Conservation (phyloP, 805 yeast genomes). For the Wickerhamiella domercqiae region DNA sequence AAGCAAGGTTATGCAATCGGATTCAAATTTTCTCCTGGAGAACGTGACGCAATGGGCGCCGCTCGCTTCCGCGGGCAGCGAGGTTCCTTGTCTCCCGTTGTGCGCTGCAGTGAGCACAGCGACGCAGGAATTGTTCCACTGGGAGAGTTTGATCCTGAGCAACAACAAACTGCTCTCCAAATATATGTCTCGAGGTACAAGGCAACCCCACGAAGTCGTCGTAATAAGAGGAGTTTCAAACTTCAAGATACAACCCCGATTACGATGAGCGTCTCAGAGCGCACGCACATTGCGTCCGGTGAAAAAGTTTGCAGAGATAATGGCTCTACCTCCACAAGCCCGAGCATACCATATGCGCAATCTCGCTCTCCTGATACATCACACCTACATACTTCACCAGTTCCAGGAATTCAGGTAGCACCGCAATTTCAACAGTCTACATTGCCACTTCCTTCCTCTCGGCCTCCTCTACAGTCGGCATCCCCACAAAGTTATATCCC, state of each 20-base stretch:
- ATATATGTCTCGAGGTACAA: conserved; percentile 19
- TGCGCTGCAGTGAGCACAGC: conserved; percentile 22
- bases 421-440: neutral
- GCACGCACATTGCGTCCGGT: too few relatives aligned
- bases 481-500: neutral
- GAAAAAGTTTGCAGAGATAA: too few relatives aligned
- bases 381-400: neutral
- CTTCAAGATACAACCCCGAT: neutral
- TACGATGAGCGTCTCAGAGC: too few relatives aligned
- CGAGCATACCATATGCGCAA: too few relatives aligned
- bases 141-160: conserved; percentile 16
- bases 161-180: conserved; percentile 21
- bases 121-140: conserved; percentile 12
- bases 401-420: neutral
- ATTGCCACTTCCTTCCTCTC: neutral
- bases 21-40: neutral
- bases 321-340: too few relatives aligned
- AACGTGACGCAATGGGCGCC: conserved; percentile 12
- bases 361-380: too few relatives aligned
- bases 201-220: conserved; percentile 5
- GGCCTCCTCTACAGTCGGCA: neutral
- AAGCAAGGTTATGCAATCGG: conserved; percentile 9
- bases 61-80: conserved; percentile 15
- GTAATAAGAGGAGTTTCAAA: conserved; percentile 2
- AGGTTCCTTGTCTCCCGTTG: conserved; percentile 19